Base-by-base conservation (phyloP, 1,284 basidiomycete species). In the Melanopsichium pennsylvanicum region DNA sequence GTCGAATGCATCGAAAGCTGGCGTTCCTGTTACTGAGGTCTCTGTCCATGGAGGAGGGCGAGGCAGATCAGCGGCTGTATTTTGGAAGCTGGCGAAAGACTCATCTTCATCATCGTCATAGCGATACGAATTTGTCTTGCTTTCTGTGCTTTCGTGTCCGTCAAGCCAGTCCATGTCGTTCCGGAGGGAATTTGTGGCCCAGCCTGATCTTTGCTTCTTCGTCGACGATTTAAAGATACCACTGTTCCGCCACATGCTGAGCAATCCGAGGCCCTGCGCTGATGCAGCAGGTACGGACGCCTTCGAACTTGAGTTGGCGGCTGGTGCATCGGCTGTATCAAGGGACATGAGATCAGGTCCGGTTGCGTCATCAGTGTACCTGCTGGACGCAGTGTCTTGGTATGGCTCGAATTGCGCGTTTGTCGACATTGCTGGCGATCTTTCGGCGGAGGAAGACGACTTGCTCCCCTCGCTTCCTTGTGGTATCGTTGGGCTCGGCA, bases 131-230 rank as follows among this genome's bases (percentile, higher is more conserved):
- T 40, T 31, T 4, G 35, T 26, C 16, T 12, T 47, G 31, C 49
- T 54, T 10, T 64, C 49, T 15, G 41, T 37, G 23, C 48, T 61
- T 8, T 55, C 50, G 9, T 62, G 54, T 12, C 55, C 43, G n/a
- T 69, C 66, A 8, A 69, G 55, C 66, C 66, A 69, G 45, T 56
- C 48, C n/a, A 69, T 37, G 16, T 69, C 59, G 34, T 58, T 54
- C 2, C 31, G 39, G n/a, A 62, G 13, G 10, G 39, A 42, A 10
- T 42, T 15, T 5, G 49, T 48, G 15, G 54, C 48, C 58, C 58
- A 57, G 26, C 35, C 39, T 15, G 55, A 42, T 34, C 42, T 46
- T 12, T 37, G 22, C 27, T 54, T 57, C 31, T 54, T 58, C 23
- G 46, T 22, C 13, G 56, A 56, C 7, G 46, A 26, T 32, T 49